A percentile compares a stretch with the other conserved stretches of the same genome.
phyloP scores from a whole-genome alignment of 1,139 yeast species.

The Saccharomyces uvarum region DNA sequence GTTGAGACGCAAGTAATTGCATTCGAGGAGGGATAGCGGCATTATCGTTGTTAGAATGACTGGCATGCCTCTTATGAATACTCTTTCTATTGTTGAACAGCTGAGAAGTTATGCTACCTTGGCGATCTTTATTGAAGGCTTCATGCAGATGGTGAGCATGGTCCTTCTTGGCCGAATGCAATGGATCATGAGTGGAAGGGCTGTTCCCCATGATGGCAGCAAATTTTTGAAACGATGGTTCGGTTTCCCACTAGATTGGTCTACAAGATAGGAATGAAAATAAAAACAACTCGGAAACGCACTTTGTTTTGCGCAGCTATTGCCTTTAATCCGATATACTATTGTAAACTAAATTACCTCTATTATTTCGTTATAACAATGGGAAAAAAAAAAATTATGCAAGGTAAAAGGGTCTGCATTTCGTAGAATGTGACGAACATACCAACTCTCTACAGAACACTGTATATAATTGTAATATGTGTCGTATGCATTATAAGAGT shows the following conservation, averaged over 20 bases:
- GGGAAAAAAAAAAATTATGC: background rate
- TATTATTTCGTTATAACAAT: background rate
- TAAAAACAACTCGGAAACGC: background rate
- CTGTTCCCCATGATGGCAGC: constrained; percentile 11
- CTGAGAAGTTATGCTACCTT: constrained; percentile 20
- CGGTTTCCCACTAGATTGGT: background rate
- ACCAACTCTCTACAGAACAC: background rate
- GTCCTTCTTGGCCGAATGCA: constrained; percentile 1
- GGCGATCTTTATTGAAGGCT: constrained; percentile 8
- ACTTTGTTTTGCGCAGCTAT: background rate
- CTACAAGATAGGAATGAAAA: background rate
- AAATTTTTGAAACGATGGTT: background rate
- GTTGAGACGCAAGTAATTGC: background rate
- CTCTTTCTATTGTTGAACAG: constrained; percentile 18
- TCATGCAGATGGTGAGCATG: background rate
- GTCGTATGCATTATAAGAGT: constrained; percentile 5
- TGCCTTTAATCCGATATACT: background rate
- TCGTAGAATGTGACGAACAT: background rate
- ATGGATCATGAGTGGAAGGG: constrained; percentile 9
- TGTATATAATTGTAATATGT: background rate
- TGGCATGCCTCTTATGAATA: constrained; percentile 7
- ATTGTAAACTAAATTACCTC: background rate
- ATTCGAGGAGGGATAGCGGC: background rate
- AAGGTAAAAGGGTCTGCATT: background rate
- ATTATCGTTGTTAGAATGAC: background rate